Base-by-base conservation (phyloP, 1,139 yeast species). In the Nakaseomyces nivariensis region DNA sequence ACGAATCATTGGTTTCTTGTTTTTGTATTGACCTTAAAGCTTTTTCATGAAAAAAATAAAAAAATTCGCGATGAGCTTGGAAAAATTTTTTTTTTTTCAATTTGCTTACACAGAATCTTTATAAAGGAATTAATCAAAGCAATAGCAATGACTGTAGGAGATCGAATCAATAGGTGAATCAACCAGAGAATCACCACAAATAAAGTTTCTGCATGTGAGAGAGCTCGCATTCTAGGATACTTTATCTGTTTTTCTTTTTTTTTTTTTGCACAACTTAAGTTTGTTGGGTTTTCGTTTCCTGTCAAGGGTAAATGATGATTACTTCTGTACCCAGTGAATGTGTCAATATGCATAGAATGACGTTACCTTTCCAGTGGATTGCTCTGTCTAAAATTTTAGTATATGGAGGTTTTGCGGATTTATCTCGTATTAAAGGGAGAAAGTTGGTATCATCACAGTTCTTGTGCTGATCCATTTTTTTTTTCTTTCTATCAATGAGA, bases 341-440 rank as follows among this genome's bases (percentile, higher is more conserved):
- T 69, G 74, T 71, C 74, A 64, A 59, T 70, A 68, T 70, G 74
- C 74, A 67, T 62, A 66, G 67, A 67, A 49, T 37, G 51, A 62
- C 37, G 32, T 17, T 43, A 43, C 43, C 44, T 46, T 33, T 45
- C 29, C 22, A 32, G 29, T 38, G 42, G 31, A 38, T 38, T 5
- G 5, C 36, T 11, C n/a, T 5, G 7, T 33, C 36, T n/a, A n/a
- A 33, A 10, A 33, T 33, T 33, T 8, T 33, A 33, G 5, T 26
- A 17, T 25, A 8, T 17, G 41, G 7, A 24, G 13, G 27, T 22
- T 17, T 17, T 17, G 22, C 22, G 22, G 31, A 29, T 29, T 29
- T 38, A 38, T n/a, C 42, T 9, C 13, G 37, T 36, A 11, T 33
- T n/a, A 33, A 6, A 33, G 36, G n/a, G 36, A 33, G 31, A 29